Evolutionary conservation across 73 alveolate genomes (phyloP).

Genomic region (Paramecium biaurelia): DNA sequence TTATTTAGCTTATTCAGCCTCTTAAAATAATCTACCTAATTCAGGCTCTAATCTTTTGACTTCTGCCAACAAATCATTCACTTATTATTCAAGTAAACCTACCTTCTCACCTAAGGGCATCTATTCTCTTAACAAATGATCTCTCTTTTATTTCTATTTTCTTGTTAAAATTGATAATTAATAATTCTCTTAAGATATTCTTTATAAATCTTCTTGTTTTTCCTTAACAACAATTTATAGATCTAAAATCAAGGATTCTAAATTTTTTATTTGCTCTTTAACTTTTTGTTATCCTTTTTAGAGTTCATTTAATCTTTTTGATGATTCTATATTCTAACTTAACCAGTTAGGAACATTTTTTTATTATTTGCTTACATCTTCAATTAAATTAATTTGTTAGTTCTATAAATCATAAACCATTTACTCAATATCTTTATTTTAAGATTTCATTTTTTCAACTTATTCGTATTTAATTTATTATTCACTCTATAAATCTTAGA

Average conservation of each 20-base stretch:
- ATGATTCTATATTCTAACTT: background rate
- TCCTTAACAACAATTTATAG: background rate
- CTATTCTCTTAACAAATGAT: conserved; percentile 8
- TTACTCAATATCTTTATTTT: background rate
- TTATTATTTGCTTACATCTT: background rate
- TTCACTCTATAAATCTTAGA: background rate
- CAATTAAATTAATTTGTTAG: background rate
- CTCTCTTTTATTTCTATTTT: conserved; percentile 27
- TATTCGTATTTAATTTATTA: background rate
- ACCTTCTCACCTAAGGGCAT: conserved; percentile 32
- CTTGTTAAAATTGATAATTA: background rate
- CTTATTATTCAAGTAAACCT: conserved; percentile 12
- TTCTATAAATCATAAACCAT: background rate
- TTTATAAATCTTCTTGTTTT: background rate
- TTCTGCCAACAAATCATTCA: background rate
- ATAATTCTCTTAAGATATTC: background rate
- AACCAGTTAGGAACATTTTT: background rate
- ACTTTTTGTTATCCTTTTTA: background rate
- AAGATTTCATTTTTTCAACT: background rate
- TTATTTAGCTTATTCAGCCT: background rate
- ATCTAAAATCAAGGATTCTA: conserved; percentile 9
- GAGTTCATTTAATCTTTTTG: background rate
- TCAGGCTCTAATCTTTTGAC: background rate
- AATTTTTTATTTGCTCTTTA: background rate
- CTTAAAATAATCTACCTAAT: background rate